Percentiles rank a stretch among this genome's conserved stretches.
phyloP scores from a whole-genome alignment of 2,329 filamentous ascomycete species.

The Knufia petricola region DNA sequence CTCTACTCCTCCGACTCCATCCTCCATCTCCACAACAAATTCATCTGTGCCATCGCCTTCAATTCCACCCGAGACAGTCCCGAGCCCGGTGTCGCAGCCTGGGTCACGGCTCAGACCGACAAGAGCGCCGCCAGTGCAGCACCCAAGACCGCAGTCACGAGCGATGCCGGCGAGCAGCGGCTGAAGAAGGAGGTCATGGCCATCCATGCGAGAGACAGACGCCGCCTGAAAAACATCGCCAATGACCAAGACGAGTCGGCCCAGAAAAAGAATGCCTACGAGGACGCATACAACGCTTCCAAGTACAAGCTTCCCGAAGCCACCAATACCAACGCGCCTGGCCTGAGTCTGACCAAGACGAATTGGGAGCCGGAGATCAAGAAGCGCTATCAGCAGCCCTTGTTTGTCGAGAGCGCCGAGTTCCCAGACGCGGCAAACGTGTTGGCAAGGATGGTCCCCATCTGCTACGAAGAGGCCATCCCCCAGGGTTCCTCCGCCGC shows the following conservation, averaged over 20 bases:
- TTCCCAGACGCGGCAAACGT: slow-evolving; percentile 52
- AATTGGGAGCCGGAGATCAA: slow-evolving; percentile 58
- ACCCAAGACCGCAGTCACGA: slow-evolving; percentile 41
- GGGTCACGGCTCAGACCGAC: slow-evolving; percentile 51
- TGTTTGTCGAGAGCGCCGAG: slow-evolving; percentile 53
- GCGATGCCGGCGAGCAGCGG: slow-evolving; percentile 53
- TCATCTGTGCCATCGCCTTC: slow-evolving; percentile 49
- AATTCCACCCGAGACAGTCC: slow-evolving; percentile 53
- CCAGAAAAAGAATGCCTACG: slow-evolving; percentile 25
- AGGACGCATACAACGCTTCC: slow-evolving; percentile 37
- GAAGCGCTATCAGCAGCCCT: slow-evolving; percentile 53
- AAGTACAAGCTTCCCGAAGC: slow-evolving; percentile 49
- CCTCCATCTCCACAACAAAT: slow-evolving; percentile 53
- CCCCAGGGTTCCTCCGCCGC: slow-evolving; percentile 43
- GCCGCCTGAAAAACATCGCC: slow-evolving; percentile 42
- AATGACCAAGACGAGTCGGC: slow-evolving; percentile 17
- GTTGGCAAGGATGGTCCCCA: slow-evolving; percentile 51
- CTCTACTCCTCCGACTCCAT: slow-evolving; percentile 43
- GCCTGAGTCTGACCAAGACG: slow-evolving; percentile 70
- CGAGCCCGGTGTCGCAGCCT: slow-evolving; percentile 52
- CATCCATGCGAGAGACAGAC: slow-evolving; percentile 49
- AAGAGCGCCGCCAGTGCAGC: slow-evolving; percentile 35
- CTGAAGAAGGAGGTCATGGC: slow-evolving; percentile 57
- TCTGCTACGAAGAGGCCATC: slow-evolving; percentile 56
- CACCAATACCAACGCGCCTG: slow-evolving; percentile 47